Conservation (phyloP, 148 eudicot species). For the Drosera capensis region DNA sequence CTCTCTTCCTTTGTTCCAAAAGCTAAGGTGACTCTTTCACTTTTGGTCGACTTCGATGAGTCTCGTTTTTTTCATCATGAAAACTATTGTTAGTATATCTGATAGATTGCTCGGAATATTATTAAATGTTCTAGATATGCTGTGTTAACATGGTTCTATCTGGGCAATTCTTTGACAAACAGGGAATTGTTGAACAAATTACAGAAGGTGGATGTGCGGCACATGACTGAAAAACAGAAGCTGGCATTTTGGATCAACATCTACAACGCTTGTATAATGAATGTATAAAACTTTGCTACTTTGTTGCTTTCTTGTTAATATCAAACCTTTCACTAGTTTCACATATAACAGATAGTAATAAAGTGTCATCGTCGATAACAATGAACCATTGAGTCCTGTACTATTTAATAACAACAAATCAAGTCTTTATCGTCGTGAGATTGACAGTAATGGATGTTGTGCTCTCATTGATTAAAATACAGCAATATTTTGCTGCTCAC, state of each 20-base stretch:
- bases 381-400: no score
- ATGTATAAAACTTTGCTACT: conserved; percentile 62
- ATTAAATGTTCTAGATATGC: neutral
- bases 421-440: no score
- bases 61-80: no score
- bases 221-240: conserved; percentile 62
- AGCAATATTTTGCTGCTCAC: neutral
- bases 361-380: no score
- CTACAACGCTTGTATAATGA: conserved; percentile 93
- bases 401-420: neutral
- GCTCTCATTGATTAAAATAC: no score
- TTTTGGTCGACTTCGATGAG: no score
- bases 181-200: conserved; percentile 56
- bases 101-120: neutral
- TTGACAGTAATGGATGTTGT: no score
- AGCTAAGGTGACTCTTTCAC: conserved; percentile 42
- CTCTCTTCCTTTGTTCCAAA: conserved; percentile 54
- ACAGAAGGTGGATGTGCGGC: conserved; percentile 68
- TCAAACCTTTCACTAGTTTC: neutral
- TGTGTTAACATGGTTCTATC: neutral
- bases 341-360: no score
- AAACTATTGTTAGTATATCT: no score
- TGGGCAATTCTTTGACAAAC: neutral
- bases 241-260: conserved; percentile 96
- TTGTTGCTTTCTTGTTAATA: neutral